phyloP scores from a whole-genome alignment of 345 rosid genomes.

The Lumnitzera littorea region DNA sequence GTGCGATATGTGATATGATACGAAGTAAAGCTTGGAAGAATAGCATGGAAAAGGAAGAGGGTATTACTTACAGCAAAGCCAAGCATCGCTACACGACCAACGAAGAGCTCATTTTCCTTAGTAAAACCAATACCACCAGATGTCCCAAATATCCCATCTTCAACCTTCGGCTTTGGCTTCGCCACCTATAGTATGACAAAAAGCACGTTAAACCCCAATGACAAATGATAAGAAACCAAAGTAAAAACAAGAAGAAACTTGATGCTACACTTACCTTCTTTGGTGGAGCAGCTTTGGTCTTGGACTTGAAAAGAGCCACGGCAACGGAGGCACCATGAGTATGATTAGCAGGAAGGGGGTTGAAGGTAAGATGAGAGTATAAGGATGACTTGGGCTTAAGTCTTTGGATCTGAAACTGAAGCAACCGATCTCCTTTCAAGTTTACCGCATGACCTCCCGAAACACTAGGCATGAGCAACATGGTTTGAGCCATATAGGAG shows the following conservation, averaged over 20 bases:
- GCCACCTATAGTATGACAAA: neutral
- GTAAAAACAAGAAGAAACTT: too few species aligned
- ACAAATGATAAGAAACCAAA: too few species aligned
- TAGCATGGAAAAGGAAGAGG: neutral
- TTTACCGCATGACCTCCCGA: constrained; percentile 28
- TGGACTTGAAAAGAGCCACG: constrained; percentile 74
- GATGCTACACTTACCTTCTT: constrained; percentile 39
- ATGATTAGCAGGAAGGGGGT: constrained; percentile 20
- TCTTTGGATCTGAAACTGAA: constrained; percentile 42
- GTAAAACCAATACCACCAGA: constrained; percentile 98
- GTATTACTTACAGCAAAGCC: constrained; percentile 83
- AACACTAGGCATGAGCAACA: constrained; percentile 70
- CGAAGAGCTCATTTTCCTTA: constrained; percentile 88
- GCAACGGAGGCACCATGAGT: constrained; percentile 26
- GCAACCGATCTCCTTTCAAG: constrained; percentile 36
- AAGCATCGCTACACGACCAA: constrained; percentile 98
- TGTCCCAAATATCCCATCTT: constrained; percentile 89
- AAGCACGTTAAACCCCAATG: neutral
- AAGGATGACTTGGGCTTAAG: constrained; percentile 36
- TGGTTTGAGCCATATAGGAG: constrained; percentile 66
- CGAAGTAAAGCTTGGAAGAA: neutral
- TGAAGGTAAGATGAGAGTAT: constrained; percentile 30
- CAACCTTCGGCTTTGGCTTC: constrained; percentile 49
- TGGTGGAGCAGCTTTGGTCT: constrained; percentile 63
- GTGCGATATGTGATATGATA: too few species aligned